These are phyloP conservation scores for Pythium vanterpoolii DNA, from an alignment of 352 stramenopile genomes.

Conservation along the genomic window DNA sequence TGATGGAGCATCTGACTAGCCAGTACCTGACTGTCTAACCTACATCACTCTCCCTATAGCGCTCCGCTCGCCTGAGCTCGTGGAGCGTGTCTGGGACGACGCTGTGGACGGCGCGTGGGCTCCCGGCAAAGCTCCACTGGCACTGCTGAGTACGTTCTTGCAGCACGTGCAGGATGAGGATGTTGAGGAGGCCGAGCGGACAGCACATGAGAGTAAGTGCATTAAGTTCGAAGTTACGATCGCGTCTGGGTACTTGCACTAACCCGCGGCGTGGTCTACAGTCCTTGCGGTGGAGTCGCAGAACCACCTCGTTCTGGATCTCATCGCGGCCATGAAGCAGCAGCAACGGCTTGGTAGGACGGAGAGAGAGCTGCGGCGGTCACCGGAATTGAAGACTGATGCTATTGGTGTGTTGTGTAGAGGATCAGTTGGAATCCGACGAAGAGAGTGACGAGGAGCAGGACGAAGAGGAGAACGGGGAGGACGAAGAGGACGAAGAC, in stretches of 20 bases:
- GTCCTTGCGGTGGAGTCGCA: constrained; percentile 56
- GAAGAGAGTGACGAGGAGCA: constrained; percentile 63
- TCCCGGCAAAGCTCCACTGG: constrained; percentile 51
- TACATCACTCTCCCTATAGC: not conserved
- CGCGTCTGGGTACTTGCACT: too few species aligned
- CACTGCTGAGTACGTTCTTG: constrained; percentile 52
- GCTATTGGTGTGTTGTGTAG: constrained; percentile 12
- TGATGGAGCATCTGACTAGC: not conserved
- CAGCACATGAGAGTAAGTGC: constrained; percentile 43
- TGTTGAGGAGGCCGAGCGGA: constrained; percentile 42
- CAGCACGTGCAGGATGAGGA: constrained; percentile 56
- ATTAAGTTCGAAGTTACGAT: too few species aligned
- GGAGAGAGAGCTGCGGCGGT: not conserved
- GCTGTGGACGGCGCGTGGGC: constrained; percentile 63
- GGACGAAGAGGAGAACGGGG: constrained; percentile 51
- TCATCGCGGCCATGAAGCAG: constrained; percentile 60
- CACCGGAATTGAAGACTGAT: not conserved
- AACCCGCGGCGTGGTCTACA: constrained; percentile 8
- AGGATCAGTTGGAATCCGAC: constrained; percentile 34
- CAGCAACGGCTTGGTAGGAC: constrained; percentile 38
- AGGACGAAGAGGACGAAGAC: constrained; percentile 34
- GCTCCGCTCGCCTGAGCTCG: constrained; percentile 35
- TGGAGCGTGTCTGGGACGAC: constrained; percentile 60
- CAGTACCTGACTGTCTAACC: not conserved
- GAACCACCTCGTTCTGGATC: constrained; percentile 61